Base-by-base conservation (phyloP, 2,329 filamentous ascomycete species). In the Botrytis fragariae region DNA sequence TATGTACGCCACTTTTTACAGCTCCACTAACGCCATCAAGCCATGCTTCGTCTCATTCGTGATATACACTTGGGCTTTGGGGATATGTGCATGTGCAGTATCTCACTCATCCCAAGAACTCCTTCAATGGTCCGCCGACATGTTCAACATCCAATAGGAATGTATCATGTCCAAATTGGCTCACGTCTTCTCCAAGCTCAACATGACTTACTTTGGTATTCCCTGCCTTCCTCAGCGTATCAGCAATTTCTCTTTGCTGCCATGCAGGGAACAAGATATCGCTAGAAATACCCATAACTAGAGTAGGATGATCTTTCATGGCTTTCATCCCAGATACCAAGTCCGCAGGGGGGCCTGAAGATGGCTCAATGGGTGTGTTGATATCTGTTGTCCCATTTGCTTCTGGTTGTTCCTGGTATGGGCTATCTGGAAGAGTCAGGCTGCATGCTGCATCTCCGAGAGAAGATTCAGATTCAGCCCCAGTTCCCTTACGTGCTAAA, bases 241-340 rank as follows among this genome's bases (percentile, higher is more conserved):
- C 91, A 5, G 95, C 95, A 75, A 99, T 91, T 83, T 99, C 96
- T 71, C 93, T 89, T 84, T 99, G 96, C 84, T 99, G 96, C 95
- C 96, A 99, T 0, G 96, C 94, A 0, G 96, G 96, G 83, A 99
- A 99, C 51, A 99, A 84, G 68, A 98, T 98, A 81, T 99, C 96
- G 78, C 94, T 98, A 0, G 94, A 93, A 6, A 98, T 96, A 48
- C 96, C 96, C 85, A 99, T 91, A 18, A 99, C 93, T 35, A 99
- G 86, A 0, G 93, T 92, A 0, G 94, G 93, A 68, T 91, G 95
- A 75, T 95, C 87, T 71, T 91, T 89, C 71, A 98, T 83, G 0
- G 89, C 84, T 6, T 88, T 84, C 32, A 99, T 84, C 0, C 96
- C 96, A 0, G 86, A 85, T 51, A 98, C 87, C 0, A 99, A 85